Evolutionary conservation across 2,329 filamentous ascomycete genomes (phyloP).

Genomic region (Rugonectria rugulosa): DNA sequence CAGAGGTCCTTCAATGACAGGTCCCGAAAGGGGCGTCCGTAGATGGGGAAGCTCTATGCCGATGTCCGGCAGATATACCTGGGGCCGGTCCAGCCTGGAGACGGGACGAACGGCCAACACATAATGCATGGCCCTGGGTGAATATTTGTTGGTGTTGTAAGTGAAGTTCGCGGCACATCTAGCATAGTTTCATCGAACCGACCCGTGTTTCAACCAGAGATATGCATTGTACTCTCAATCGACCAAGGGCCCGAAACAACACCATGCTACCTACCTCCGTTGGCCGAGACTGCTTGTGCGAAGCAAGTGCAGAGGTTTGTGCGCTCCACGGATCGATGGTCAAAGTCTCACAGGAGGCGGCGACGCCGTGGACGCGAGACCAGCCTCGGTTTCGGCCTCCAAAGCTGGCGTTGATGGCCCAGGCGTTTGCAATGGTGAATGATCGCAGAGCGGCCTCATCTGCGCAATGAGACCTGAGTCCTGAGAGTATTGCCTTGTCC

Average conservation of each 20-base stretch:
- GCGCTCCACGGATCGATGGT: constrained; percentile 15
- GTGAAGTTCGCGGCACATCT: not conserved
- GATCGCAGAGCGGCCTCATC: constrained; percentile 22
- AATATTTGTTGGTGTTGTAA: constrained; percentile 5
- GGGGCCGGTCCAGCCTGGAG: constrained; percentile 22
- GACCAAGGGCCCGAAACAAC: constrained; percentile 27
- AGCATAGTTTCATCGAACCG: not conserved
- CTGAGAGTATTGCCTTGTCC: too few species aligned
- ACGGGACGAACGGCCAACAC: constrained; percentile 33
- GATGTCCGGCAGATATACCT: constrained; percentile 35
- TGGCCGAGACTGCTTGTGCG: constrained; percentile 18
- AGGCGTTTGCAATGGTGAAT: constrained; percentile 22
- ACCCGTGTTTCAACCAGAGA: constrained; percentile 16
- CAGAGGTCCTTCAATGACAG: constrained; percentile 24
- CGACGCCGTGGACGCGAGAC: constrained; percentile 11
- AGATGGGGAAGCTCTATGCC: constrained; percentile 38
- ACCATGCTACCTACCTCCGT: constrained; percentile 26
- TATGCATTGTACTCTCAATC: constrained; percentile 13
- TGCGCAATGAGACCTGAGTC: constrained; percentile 15
- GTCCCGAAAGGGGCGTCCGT: constrained; percentile 33
- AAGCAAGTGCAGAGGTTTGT: constrained; percentile 19
- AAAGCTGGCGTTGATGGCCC: constrained; percentile 17
- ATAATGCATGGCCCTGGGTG: constrained; percentile 13
- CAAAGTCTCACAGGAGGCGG: constrained; percentile 16
- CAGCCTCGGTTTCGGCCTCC: constrained; percentile 29